Evolutionary conservation across 2,329 filamentous ascomycete genomes (phyloP).

Genomic region (Phyllosticta capitalensis): DNA sequence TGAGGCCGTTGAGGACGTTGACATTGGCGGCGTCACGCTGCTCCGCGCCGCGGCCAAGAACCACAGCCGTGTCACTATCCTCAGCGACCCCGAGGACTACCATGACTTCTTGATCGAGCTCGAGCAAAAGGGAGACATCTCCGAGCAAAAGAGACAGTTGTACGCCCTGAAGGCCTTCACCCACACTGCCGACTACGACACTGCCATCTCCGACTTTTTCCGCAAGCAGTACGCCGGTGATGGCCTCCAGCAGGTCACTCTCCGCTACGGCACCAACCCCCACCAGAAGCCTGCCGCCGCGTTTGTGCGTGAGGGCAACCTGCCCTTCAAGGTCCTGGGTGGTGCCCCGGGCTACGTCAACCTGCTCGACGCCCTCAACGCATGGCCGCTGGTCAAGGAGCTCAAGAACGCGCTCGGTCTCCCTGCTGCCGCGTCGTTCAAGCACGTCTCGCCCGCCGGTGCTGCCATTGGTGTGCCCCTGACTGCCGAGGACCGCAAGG

Average conservation of each 20-base stretch:
- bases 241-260: constrained; percentile 70
- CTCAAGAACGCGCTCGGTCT: constrained; percentile 78
- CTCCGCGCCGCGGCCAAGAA: constrained; percentile 97
- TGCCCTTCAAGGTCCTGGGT: constrained; percentile 91
- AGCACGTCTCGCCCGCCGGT: constrained; percentile 91
- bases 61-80: constrained; percentile 87
- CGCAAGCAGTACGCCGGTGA: constrained; percentile 89
- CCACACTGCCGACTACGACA: constrained; percentile 95
- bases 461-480: constrained; percentile 88
- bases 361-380: constrained; percentile 89
- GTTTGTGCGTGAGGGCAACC: constrained; percentile 58
- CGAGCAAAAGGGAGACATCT: constrained; percentile 68
- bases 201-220: constrained; percentile 93
- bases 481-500: constrained; percentile 80
- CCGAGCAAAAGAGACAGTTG: constrained; percentile 71
- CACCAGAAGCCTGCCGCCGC: constrained; percentile 96
- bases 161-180: constrained; percentile 98
- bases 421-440: constrained; percentile 94
- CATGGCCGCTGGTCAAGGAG: constrained; percentile 95
- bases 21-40: constrained; percentile 91
- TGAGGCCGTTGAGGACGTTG: constrained; percentile 97
- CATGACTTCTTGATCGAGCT: constrained; percentile 88
- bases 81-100: constrained; percentile 91
- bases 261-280: constrained; percentile 94
- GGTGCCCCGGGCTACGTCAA: constrained; percentile 96